Evolutionary conservation across 2,329 filamentous ascomycete species (phyloP).

Genomic region (Cladosporium austrohemisphaericum): DNA sequence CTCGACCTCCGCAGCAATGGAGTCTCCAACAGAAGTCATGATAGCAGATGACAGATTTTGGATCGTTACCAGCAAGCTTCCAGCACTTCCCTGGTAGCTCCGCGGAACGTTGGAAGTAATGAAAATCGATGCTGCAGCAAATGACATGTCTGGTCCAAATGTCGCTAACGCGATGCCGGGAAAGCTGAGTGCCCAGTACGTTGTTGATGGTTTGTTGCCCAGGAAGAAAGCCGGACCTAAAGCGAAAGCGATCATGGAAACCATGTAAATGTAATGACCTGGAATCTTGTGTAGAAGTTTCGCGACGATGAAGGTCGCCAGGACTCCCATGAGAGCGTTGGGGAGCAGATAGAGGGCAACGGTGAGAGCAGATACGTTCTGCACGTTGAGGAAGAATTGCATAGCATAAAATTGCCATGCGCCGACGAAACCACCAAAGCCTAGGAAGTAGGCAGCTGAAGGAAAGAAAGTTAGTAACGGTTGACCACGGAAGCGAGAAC

Average conservation of each 20-base stretch:
- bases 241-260: conserved; percentile 40
- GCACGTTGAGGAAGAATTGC: conserved; percentile 38
- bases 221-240: conserved; percentile 41
- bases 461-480: background rate
- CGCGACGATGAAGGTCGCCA: conserved; percentile 46
- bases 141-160: conserved; percentile 47
- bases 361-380: conserved; percentile 38
- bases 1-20: conserved; percentile 27
- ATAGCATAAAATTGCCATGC: conserved; percentile 37
- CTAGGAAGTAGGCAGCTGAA: conserved; percentile 35
- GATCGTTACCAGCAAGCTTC: conserved; percentile 45
- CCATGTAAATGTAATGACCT: conserved; percentile 45
- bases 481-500: background rate
- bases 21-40: conserved; percentile 32
- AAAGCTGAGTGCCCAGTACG: conserved; percentile 46
- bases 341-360: conserved; percentile 45
- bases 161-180: conserved; percentile 45
- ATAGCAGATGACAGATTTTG: conserved; percentile 47
- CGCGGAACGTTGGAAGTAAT: conserved; percentile 46
- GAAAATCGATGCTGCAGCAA: conserved; percentile 48
- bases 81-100: conserved; percentile 47
- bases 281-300: conserved; percentile 45
- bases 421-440: conserved; percentile 33
- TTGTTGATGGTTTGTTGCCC: conserved; percentile 39
- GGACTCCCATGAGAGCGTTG: conserved; percentile 43